Evolutionary conservation across 352 stramenopile species (phyloP).

Genomic region (Stramenopiles sp.): DNA sequence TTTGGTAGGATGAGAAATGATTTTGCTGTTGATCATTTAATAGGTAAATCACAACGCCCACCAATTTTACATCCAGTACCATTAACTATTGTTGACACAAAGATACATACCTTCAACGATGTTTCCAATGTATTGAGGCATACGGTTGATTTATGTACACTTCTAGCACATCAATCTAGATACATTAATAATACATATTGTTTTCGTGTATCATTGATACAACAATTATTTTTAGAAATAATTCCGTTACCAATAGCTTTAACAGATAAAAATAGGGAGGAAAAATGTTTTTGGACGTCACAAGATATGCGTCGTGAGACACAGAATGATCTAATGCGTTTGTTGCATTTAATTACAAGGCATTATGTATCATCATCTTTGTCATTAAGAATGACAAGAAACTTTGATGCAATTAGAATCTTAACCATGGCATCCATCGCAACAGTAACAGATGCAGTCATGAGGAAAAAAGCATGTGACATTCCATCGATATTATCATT

Average conservation of each 20-base stretch:
- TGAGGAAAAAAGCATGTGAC: constrained; percentile 47
- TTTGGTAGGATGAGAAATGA: too few species aligned
- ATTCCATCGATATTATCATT: constrained; percentile 51
- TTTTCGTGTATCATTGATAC: constrained; percentile 50
- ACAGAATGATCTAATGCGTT: constrained; percentile 55
- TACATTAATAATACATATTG: constrained; percentile 64
- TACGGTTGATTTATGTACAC: constrained; percentile 48
- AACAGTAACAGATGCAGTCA: constrained; percentile 57
- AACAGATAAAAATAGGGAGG: constrained; percentile 29
- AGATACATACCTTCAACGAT: constrained; percentile 41
- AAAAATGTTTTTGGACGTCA: constrained; percentile 57
- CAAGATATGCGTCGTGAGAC: constrained; percentile 55
- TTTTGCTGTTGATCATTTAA: too few species aligned
- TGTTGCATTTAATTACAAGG: constrained; percentile 46
- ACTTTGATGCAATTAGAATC: constrained; percentile 55
- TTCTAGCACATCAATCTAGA: constrained; percentile 56
- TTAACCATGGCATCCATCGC: constrained; percentile 55
- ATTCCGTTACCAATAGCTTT: constrained; percentile 47
- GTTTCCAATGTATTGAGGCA: constrained; percentile 48
- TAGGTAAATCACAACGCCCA: constrained; percentile 33
- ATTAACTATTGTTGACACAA: constrained; percentile 45
- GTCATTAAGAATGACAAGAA: constrained; percentile 52
- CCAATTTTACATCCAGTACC: constrained; percentile 62
- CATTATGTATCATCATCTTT: constrained; percentile 53
- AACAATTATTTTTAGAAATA: constrained; percentile 55